phyloP scores from a whole-genome alignment of 306 rosid species.

The Fragaria vesca region DNA sequence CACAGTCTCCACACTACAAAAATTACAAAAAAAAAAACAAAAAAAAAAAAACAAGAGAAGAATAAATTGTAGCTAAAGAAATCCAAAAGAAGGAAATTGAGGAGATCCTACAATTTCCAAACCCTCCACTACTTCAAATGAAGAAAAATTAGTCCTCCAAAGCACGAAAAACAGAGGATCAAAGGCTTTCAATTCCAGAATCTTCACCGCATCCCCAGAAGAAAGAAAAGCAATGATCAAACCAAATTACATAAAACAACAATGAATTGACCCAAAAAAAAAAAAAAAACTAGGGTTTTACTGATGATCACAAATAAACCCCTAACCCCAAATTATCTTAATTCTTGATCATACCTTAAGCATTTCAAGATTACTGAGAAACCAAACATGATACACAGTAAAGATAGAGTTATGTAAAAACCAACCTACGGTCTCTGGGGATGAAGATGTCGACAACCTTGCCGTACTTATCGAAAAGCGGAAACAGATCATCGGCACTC shows the following conservation, averaged over 20 bases:
- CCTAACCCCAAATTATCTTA: background rate
- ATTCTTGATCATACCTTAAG: background rate
- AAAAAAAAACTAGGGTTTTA: background rate
- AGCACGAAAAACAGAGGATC: background rate
- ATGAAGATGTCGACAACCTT: slow-evolving; percentile 91
- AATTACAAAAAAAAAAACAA: too few relatives aligned
- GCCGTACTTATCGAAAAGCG: slow-evolving; percentile 83
- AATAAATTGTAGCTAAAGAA: too few relatives aligned
- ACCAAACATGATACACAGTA: background rate
- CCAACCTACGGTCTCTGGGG: slow-evolving; percentile 83
- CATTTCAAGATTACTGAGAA: background rate
- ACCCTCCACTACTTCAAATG: slow-evolving; percentile 1
- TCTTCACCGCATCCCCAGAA: slow-evolving; percentile 10
- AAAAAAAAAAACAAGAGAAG: background rate
- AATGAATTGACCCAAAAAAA: too few relatives aligned
- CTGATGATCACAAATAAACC: background rate
- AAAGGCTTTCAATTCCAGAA: slow-evolving; percentile 4
- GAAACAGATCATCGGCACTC: slow-evolving; percentile 81
- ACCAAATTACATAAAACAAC: background rate
- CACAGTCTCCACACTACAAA: too few relatives aligned
- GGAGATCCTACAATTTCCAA: slow-evolving; percentile 12
- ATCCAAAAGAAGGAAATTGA: background rate
- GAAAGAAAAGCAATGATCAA: background rate
- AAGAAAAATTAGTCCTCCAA: background rate
- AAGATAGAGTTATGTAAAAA: background rate